Percentiles rank a stretch among this genome's conserved stretches.
Conservation (phyloP, 2,329 filamentous ascomycete species). For the Orbilia quercus region DNA sequence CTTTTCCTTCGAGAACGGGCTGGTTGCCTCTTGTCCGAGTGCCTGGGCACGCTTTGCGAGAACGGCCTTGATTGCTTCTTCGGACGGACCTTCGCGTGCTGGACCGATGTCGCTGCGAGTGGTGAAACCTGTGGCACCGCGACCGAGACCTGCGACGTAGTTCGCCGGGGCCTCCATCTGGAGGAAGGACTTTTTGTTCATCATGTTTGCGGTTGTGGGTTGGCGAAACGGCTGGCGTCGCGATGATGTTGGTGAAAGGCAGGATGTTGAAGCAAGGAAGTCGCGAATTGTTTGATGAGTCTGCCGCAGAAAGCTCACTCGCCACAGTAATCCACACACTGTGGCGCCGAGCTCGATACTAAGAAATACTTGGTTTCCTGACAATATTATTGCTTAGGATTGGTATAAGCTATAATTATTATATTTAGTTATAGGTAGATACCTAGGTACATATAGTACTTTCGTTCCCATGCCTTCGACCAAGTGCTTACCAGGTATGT, state of each 20-base stretch:
- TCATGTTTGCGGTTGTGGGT: conserved; percentile 49
- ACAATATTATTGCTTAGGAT: too few species aligned
- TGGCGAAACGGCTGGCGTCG: conserved; percentile 11
- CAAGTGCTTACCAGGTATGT: too few species aligned
- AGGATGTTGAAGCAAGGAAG: conserved; percentile 7
- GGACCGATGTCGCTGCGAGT: conserved; percentile 96
- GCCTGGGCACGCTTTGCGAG: conserved; percentile 91
- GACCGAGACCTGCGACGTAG: conserved; percentile 87
- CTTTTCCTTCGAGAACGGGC: conserved; percentile 76
- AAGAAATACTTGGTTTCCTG: too few species aligned
- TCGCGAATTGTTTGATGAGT: conserved; percentile 27
- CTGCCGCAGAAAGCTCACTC: conserved; percentile 1
- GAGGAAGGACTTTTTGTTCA: conserved; percentile 60
- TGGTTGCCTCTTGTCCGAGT: conserved; percentile 77
- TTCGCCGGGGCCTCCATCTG: conserved; percentile 67
- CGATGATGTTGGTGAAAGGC: conserved; percentile 25
- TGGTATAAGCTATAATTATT: too few species aligned
- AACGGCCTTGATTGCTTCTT: conserved; percentile 98
- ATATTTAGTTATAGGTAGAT: too few species aligned
- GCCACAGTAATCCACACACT: conserved; percentile 17
- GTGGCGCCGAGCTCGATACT: conserved; percentile 19
- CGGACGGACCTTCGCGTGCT: conserved; percentile 91
- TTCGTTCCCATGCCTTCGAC: too few species aligned
- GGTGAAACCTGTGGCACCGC: conserved; percentile 97
- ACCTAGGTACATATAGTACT: too few species aligned